Percentiles rank a stretch among this genome's conserved stretches.
phyloP scores from a whole-genome alignment of 331 rosid genomes.

The Phaseolus coccineus region DNA sequence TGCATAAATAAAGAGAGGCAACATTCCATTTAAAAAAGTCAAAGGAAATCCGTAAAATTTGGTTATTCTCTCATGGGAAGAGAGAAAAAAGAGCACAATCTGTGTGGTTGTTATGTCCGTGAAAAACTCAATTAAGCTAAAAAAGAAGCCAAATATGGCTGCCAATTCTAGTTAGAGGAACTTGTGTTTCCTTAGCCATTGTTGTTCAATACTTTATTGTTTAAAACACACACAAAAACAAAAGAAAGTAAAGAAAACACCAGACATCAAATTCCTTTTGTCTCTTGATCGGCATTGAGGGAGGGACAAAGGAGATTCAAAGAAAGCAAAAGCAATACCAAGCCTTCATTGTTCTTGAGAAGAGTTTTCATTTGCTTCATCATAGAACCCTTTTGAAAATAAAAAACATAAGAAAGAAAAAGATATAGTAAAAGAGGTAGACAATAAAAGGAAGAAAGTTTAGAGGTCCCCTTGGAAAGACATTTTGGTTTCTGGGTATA shows the following conservation, averaged over 20 bases:
- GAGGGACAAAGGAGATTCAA: constrained; percentile 41
- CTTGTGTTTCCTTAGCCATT: constrained; percentile 8
- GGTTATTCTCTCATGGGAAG: constrained; percentile 36
- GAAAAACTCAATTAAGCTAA: constrained; percentile 43
- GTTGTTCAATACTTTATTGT: neutral
- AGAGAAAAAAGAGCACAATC: constrained; percentile 10
- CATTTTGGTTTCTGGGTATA: neutral
- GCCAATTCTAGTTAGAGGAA: constrained; percentile 37
- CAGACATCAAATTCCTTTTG: constrained; percentile 38
- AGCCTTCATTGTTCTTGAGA: constrained; percentile 10
- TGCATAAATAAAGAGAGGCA: neutral
- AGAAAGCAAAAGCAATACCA: neutral
- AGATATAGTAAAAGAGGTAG: neutral
- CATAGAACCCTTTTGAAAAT: neutral
- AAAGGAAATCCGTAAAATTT: constrained; percentile 41
- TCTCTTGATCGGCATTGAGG: constrained; percentile 23
- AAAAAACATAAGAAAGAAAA: neutral
- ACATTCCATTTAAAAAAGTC: constrained; percentile 12
- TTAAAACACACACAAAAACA: neutral
- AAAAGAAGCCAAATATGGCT: constrained; percentile 40
- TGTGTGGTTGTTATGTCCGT: constrained; percentile 22
- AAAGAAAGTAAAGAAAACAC: neutral
- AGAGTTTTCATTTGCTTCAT: neutral
- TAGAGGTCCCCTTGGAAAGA: neutral
- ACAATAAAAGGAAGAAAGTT: neutral